Evolutionary conservation across 208 protist genomes (phyloP).

Genomic region (Leishmania aethiopica): DNA sequence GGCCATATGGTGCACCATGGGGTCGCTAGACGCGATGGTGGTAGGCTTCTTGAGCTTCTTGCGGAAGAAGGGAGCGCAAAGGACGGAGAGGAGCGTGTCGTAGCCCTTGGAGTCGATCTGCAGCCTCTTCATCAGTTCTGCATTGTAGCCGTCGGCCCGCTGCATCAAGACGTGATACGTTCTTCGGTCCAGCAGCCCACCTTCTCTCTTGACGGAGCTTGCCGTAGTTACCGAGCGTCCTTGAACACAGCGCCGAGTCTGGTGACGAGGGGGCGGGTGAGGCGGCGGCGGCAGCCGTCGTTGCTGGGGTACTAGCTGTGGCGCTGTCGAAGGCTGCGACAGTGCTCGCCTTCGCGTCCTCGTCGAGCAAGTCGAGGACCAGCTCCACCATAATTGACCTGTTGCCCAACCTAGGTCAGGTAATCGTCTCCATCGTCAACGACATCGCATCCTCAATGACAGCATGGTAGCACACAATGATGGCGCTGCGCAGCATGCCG

Average conservation of each 20-base stretch:
- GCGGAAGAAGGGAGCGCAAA: constrained; percentile 34
- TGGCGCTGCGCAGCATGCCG: constrained; percentile 11
- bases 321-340: background rate
- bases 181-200: constrained; percentile 7
- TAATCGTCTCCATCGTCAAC: constrained; percentile 28
- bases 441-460: constrained; percentile 11
- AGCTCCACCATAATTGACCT: constrained; percentile 26
- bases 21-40: constrained; percentile 8
- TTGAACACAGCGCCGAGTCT: constrained; percentile 10
- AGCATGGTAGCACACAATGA: constrained; percentile 28
- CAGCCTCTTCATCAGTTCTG: constrained; percentile 15
- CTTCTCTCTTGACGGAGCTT: constrained; percentile 20
- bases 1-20: constrained; percentile 3
- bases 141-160: constrained; percentile 33
- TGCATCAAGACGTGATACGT: constrained; percentile 23
- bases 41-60: background rate
- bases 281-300: background rate
- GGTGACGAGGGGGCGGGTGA: background rate
- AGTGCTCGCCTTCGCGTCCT: constrained; percentile 15
- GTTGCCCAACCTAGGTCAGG: constrained; percentile 14
- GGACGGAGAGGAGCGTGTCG: constrained; percentile 30
- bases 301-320: background rate
- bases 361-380: constrained; percentile 31
- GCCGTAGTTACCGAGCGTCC: constrained; percentile 20
- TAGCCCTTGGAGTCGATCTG: constrained; percentile 7